These are phyloP conservation scores for Heliosperma pusillum DNA, from an alignment of 148 eudicot genomes.

Conservation along the genomic window DNA sequence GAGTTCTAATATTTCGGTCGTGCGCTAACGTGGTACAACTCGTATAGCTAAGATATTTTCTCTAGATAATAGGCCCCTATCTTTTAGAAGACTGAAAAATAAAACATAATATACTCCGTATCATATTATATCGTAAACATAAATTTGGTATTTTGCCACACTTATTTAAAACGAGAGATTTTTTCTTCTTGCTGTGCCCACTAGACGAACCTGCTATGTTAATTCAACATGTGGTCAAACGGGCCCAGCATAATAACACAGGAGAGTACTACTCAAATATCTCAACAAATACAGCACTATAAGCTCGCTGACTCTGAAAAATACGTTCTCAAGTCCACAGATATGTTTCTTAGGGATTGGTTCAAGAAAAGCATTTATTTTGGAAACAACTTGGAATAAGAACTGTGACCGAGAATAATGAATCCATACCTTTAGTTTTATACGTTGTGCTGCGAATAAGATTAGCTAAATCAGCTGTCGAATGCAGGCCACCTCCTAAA, in stretches of 20 bases:
- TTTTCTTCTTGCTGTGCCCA: no score
- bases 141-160: no score
- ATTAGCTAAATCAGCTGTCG: conserved; percentile 65
- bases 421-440: conserved; percentile 52
- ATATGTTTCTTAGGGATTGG: neutral
- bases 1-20: no score
- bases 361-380: conserved; percentile 2
- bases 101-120: no score
- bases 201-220: no score
- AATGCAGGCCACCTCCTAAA: conserved; percentile 68
- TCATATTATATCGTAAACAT: no score
- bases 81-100: no score
- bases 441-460: conserved; percentile 63
- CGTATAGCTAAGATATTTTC: no score
- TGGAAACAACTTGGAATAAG: neutral
- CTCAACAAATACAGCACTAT: neutral
- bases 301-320: neutral
- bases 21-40: no score
- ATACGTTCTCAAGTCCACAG: neutral
- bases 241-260: neutral
- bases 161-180: no score
- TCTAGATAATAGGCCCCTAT: no score
- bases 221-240: neutral
- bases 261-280: neutral
- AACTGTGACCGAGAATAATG: neutral